Conservation (phyloP, 495 filamentous ascomycete species). For the Penicillium robsamsonii region DNA sequence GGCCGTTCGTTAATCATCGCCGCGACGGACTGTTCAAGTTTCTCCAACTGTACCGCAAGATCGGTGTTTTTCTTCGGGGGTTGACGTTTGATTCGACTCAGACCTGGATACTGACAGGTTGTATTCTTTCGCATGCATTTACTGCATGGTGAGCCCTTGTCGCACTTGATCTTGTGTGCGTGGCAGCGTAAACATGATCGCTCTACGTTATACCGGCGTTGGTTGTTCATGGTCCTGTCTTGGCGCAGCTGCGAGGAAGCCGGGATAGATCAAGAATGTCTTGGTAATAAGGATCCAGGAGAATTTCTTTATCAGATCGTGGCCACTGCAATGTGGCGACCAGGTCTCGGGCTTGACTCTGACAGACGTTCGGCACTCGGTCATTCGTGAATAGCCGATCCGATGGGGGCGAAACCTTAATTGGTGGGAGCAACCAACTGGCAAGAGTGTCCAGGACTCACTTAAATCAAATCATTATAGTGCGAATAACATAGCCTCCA, state of each 20-base stretch:
- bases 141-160: conserved; percentile 31
- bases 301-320: not conserved
- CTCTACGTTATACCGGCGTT: conserved; percentile 27
- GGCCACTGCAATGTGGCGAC: not conserved
- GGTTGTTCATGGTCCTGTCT: conserved; percentile 7
- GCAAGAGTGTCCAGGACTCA: not conserved
- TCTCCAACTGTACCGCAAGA: conserved; percentile 25
- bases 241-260: not conserved
- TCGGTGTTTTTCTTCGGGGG: conserved; percentile 24
- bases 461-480: not conserved
- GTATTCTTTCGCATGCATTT: conserved; percentile 26
- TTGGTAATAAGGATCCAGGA: too few relatives aligned
- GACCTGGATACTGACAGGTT: conserved; percentile 35
- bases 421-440: too few relatives aligned
- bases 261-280: not conserved
- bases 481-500: not conserved
- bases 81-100: conserved; percentile 26
- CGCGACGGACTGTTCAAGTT: conserved; percentile 31
- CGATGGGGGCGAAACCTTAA: not conserved
- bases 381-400: conserved; percentile 12
- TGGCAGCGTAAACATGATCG: conserved; percentile 40
- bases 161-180: conserved; percentile 39
- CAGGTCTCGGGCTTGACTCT: not conserved
- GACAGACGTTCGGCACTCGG: conserved; percentile 6
- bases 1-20: conserved; percentile 10